Evolutionary conservation across 2,329 filamentous ascomycete genomes (phyloP), one percentile per base, ranked within the genome.

Genomic region (Blastomyces parvus): DNA sequence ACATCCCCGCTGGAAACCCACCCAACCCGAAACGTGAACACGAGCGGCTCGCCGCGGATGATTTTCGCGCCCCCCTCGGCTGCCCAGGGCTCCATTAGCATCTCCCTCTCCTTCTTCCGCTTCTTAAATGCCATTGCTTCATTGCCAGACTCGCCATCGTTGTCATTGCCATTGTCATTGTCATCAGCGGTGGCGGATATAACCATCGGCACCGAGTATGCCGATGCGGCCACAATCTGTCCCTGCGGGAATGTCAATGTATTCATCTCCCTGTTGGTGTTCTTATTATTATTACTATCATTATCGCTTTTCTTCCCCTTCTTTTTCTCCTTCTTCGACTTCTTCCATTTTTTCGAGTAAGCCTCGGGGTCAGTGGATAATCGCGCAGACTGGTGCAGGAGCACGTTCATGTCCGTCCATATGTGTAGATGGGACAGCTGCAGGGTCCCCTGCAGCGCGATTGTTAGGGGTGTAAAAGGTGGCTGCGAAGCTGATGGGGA

Each of bases 391-490:
- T 72, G 80, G 66, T 93, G 94, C 68, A 97, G 82, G 62, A 97
- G 81, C 65, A 97, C 86, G 74, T 97, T 97, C 74, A 97, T 83
- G 71, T 90, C 86, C 6, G 91, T 93, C 72, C 88, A 89, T 68
- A 99, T 85, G 78, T 97, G 94, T 70, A 99, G 81, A 76, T 97
- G 94, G 74, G 87, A 91, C 60, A 88, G 81, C 77, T 99, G 92
- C 25, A 97, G 82, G 0, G 90, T 96, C 1, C 94, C 94, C 14
- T 92, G 88, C 22, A 99, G 79, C 2, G 92, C 92, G 67, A 99
- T 90, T 7, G 95, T 88, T 46, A 96, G 82, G 0, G 93, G 92
- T 17, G 93, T 89, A 77, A 89, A 91, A n/a, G 52, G 52, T 7
- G 52, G 27, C 13, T 56, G 52, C 2, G 30, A 56, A 52, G 48